Conservation (phyloP, 257 asterid species). For the Ligustrum vulgare region DNA sequence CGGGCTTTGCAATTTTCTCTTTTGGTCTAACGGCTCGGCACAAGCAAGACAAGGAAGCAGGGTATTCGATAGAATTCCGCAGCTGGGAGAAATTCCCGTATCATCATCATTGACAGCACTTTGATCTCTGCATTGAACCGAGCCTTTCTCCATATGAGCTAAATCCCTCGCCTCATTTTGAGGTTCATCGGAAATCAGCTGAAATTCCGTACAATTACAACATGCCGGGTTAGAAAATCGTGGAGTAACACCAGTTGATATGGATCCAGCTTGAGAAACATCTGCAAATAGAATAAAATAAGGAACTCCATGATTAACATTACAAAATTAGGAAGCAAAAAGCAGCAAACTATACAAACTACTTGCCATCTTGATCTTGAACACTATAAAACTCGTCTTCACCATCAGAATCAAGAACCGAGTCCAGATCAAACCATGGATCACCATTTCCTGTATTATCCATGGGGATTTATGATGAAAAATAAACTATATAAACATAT, state of each 20-base stretch:
- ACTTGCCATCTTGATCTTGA: conserved; percentile 88
- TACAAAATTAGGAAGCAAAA: not conserved
- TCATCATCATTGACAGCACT: conserved; percentile 39
- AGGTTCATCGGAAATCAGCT: conserved; percentile 39
- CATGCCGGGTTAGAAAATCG: conserved; percentile 54
- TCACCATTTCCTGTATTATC: conserved; percentile 60
- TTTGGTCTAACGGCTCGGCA: conserved; percentile 55
- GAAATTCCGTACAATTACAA: conserved; percentile 40
- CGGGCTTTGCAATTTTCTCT: conserved; percentile 41
- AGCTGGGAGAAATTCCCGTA: conserved; percentile 43
- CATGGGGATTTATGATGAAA: conserved; percentile 12
- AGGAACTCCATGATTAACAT: not conserved
- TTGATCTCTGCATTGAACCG: conserved; percentile 29
- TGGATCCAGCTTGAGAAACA: conserved; percentile 77
- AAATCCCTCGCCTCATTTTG: conserved; percentile 42
- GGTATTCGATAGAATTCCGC: conserved; percentile 63
- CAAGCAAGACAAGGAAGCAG: conserved; percentile 84
- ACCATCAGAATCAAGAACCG: conserved; percentile 63
- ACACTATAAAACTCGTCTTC: conserved; percentile 94
- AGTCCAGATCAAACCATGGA: conserved; percentile 79
- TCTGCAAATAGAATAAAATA: conserved; percentile 47
- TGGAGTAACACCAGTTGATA: conserved; percentile 75
- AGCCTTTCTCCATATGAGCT: conserved; percentile 23
- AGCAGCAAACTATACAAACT: not conserved
- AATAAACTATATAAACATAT: not conserved